Conservation (phyloP, 306 rosid genomes). For the Prunus mira region DNA sequence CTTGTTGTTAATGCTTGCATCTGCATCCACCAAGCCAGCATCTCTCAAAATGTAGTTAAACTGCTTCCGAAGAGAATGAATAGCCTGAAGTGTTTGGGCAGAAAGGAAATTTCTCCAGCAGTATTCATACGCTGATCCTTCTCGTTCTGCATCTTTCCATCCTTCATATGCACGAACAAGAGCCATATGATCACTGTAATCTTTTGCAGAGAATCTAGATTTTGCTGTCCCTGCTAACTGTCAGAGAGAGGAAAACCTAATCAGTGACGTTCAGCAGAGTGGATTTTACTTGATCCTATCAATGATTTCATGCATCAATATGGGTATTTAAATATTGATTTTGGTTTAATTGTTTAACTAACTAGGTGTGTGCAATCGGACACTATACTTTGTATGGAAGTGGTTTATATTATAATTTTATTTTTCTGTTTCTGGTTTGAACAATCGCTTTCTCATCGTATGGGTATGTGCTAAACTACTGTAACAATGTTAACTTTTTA, state of each 20-base stretch:
- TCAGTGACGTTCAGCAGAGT: background rate
- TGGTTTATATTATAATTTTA: background rate
- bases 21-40: conserved; percentile 75
- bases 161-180: conserved; percentile 99
- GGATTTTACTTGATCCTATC: background rate
- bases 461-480: background rate
- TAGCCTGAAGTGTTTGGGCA: conserved; percentile 97
- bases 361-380: no score
- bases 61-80: conserved; percentile 92
- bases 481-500: background rate
- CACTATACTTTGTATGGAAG: background rate
- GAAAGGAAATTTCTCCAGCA: conserved; percentile 99
- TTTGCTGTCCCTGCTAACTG: conserved; percentile 98
- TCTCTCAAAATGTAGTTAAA: conserved; percentile 85
- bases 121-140: conserved; percentile 95
- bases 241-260: conserved; percentile 9
- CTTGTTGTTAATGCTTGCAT: conserved; percentile 63
- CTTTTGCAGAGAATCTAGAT: conserved; percentile 96
- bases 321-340: background rate
- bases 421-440: background rate
- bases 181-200: conserved; percentile 98
- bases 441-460: background rate
- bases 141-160: conserved; percentile 99
- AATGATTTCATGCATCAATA: background rate
- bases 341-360: background rate